Conservation (phyloP, 345 rosid genomes). For the Gossypioides kirkii region DNA sequence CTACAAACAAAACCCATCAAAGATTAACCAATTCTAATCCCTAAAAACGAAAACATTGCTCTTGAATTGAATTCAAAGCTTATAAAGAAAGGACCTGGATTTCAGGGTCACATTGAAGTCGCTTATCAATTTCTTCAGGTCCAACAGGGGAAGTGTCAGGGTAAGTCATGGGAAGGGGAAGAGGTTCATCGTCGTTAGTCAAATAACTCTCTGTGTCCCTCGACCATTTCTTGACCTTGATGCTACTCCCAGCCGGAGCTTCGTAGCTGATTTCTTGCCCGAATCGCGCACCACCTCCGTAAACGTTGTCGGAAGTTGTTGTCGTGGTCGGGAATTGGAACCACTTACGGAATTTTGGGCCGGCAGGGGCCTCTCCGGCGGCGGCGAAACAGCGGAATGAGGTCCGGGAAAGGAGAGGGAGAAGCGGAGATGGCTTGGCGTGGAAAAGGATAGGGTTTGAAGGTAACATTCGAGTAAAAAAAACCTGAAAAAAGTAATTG, state of each 20-base stretch:
- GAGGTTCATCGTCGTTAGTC: conserved; percentile 60
- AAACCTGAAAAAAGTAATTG: not conserved
- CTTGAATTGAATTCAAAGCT: not conserved
- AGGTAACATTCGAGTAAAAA: conserved; percentile 44
- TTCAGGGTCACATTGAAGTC: conserved; percentile 68
- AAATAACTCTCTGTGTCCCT: conserved; percentile 74
- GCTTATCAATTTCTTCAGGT: conserved; percentile 63
- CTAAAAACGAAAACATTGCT: not conserved
- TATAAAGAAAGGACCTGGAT: conserved; percentile 44
- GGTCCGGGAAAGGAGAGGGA: conserved; percentile 24
- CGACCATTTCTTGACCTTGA: conserved; percentile 60
- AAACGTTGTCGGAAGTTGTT: conserved; percentile 29
- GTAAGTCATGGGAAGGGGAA: conserved; percentile 94
- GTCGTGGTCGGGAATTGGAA: conserved; percentile 38
- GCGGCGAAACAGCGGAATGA: conserved; percentile 62
- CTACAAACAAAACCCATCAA: conserved; percentile 31
- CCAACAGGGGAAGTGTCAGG: conserved; percentile 76
- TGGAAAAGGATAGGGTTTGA: conserved; percentile 45
- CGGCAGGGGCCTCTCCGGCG: conserved; percentile 43
- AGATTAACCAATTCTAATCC: not conserved
- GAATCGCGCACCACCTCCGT: conserved; percentile 30
- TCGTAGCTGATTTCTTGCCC: conserved; percentile 39
- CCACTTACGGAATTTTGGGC: conserved; percentile 46
- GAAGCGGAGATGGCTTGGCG: conserved; percentile 33
- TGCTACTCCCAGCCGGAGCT: conserved; percentile 24